Base-by-base conservation (phyloP, 768 basidiomycete genomes). In the Lactarius pseudohatsudake region DNA sequence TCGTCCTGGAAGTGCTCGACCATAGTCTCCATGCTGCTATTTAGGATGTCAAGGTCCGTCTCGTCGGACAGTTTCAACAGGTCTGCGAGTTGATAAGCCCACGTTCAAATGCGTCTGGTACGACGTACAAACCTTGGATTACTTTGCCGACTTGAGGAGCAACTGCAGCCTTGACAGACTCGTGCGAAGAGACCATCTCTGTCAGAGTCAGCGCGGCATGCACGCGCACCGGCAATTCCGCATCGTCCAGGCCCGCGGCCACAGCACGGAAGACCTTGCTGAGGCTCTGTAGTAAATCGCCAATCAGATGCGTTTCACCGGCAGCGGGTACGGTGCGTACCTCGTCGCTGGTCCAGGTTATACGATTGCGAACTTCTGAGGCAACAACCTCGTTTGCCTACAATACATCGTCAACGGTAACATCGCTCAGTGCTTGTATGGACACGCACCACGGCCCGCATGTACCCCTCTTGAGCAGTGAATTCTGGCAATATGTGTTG, bases 41-140 rank as follows among this genome's bases (percentile, higher is more conserved):
- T 93, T 63, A 95, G 81, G 57, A 92, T 83, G 74, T 96, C 93
- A 54, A 96, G 79, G 74, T 96, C 94, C 55, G 92, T 93, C 77
- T 95, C 91, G 74, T 94, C 91, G n/a, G 91, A 87, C 54, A 96
- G 81, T 75, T 92, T 92, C 71, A 95, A 83, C n/a, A 95, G 80
- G 74, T 91, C 92, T 92, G 67, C 16, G n/a, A 1, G 50, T 26
- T 40, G 38, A 28, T 66, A 36, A 66, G 61, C 4, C 11, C 36
- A 32, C 28, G 34, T 40, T 41, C 6, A 7, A 34, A 36, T 15
- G 20, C 15, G 13, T 66, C 20, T 26, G 22, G 38, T 34, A 30
- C 11, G 41, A 20, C 15, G 38, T 38, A 26, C 40, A 63, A 65
- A 89, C 91, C 89, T 80, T 94, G 91, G 65, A 96, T 86, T 75